Conservation (phyloP, 306 rosid genomes). For the Carpinus viminea region DNA sequence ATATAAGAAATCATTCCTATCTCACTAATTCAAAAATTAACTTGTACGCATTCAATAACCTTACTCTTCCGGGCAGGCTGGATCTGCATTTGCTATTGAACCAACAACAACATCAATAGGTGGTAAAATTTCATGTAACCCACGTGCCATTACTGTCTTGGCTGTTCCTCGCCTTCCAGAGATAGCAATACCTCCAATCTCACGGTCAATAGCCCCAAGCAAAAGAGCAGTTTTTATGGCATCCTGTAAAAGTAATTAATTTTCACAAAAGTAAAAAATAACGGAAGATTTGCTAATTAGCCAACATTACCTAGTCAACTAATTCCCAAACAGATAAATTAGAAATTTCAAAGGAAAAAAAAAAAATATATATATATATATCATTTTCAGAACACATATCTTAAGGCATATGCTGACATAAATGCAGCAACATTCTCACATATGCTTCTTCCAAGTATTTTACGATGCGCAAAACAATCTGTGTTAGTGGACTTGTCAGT, state of each 20-base stretch:
- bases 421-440: neutral
- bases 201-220: conserved; percentile 88
- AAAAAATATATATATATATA: too few relatives aligned
- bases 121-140: conserved; percentile 85
- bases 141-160: conserved; percentile 94
- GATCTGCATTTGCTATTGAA: conserved; percentile 93
- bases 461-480: neutral
- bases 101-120: conserved; percentile 90
- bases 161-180: conserved; percentile 93
- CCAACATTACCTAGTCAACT: neutral
- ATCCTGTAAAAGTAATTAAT: conserved; percentile 56
- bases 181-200: conserved; percentile 92
- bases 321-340: neutral
- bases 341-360: neutral
- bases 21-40: neutral
- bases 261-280: conserved; percentile 7
- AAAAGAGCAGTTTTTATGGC: conserved; percentile 89
- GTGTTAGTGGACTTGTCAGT: neutral
- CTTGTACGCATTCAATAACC: conserved; percentile 38
- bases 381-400: neutral
- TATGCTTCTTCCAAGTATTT: neutral
- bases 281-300: neutral
- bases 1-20: neutral
- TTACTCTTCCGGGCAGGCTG: conserved; percentile 83
- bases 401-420: neutral